A percentile compares a stretch with the other conserved stretches of the same genome.
phyloP scores from a whole-genome alignment of 2,329 filamentous ascomycete genomes.

The Trichoderma sp. region DNA sequence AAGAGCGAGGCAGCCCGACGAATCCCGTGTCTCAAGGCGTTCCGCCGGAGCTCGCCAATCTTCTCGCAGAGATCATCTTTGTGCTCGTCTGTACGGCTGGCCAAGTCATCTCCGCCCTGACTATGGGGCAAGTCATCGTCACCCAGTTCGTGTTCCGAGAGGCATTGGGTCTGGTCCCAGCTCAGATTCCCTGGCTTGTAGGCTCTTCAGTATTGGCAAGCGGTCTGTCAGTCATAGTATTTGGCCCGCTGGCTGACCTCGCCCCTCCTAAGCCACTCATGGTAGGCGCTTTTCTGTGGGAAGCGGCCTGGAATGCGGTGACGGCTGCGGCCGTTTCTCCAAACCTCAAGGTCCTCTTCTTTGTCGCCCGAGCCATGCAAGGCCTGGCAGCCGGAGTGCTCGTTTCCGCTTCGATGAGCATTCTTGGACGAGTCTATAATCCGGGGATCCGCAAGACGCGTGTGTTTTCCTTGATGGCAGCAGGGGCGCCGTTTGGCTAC shows the following conservation, averaged over 20 bases:
- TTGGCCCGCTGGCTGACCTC: not conserved
- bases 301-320: slow-evolving; percentile 1
- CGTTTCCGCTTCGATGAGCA: slow-evolving; percentile 5
- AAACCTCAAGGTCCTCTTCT: slow-evolving; percentile 11
- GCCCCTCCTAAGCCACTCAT: slow-evolving; percentile 3
- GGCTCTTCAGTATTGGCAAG: not conserved
- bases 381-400: not conserved
- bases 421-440: slow-evolving; percentile 7
- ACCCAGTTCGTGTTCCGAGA: slow-evolving; percentile 4
- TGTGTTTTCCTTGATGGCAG: slow-evolving; percentile 6
- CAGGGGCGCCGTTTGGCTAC: slow-evolving; percentile 2
- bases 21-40: not conserved
- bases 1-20: not conserved
- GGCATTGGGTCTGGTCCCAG: not conserved
- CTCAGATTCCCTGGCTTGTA: not conserved
- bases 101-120: not conserved
- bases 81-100: slow-evolving; percentile 8
- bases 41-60: not conserved
- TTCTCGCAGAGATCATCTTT: not conserved
- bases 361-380: slow-evolving; percentile 9
- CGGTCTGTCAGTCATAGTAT: slow-evolving; percentile 1
- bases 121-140: not conserved
- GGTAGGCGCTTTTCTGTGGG: slow-evolving; percentile 7
- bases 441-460: slow-evolving; percentile 4
- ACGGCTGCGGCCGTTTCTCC: not conserved